Base-by-base conservation (phyloP, 768 basidiomycete species). In the Chalciporus piperatus region DNA sequence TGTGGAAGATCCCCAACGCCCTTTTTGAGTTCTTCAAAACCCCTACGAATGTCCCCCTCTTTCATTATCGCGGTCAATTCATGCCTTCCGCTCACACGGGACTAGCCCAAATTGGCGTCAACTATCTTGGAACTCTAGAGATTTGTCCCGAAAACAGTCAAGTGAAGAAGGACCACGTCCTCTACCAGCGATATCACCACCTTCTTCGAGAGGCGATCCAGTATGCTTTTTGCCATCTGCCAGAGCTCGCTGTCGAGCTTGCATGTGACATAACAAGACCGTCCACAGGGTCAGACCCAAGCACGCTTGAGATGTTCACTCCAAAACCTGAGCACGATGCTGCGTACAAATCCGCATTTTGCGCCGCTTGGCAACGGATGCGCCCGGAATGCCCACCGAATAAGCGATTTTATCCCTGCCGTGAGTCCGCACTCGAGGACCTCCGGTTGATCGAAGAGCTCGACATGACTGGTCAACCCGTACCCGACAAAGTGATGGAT, bases 21-120 rank as follows among this genome's bases (percentile, higher is more conserved):
- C 43, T 54, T 45, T 52, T 58, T 43, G 42, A 58, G 37, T 58
- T 59, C 40, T 59, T 59, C 57, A 45, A 48, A 35, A 50, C 48
- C n/a, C 52, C 57, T 17, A 17, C 28, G 37, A 22, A 54, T 33
- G 28, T 40, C 37, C 45, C 52, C 6, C 48, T 47, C 44, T 54
- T 59, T 28, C 58, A 59, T 23, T 48, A 59, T 38, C 58, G 58
- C 19, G 58, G 55, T 20, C 52, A 59, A 46, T 45, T 59, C 6
- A 52, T 59, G 14, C 48, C 52, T n/a, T 47, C 51, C 17, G 35
- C 17, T 20, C 51, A 12, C 7, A 37, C 38, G 2, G 43, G 45
- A 8, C 35, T 59, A 5, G 38, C 44, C 19, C 51, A 38, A n/a
- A 30, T 59, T 20, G 32, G 58, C n/a, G 30, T 54, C 23, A 59